Percentiles rank a stretch among this genome's conserved stretches.
Conservation (phyloP, 345 rosid genomes). For the Luvunga scandens region DNA sequence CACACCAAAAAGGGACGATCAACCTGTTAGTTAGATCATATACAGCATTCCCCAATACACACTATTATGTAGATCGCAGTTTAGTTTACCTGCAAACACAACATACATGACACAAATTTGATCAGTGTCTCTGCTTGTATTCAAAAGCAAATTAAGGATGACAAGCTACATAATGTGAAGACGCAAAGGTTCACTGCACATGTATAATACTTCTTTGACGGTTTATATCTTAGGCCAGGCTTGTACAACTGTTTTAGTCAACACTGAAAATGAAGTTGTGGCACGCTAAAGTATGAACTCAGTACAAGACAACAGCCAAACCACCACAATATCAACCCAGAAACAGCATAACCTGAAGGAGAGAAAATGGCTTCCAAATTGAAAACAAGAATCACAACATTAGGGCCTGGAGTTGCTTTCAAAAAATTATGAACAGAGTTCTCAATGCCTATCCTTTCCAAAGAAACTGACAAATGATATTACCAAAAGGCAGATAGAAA, state of each 20-base stretch:
- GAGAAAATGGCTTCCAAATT: not conserved
- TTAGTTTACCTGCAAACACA: conserved; percentile 27
- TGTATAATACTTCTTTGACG: not conserved
- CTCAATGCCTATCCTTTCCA: not conserved
- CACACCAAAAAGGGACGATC: conserved; percentile 25
- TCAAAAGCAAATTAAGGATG: not conserved
- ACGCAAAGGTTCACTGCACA: not conserved
- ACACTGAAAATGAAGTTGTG: not conserved
- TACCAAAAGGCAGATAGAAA: not conserved
- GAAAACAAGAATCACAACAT: not conserved
- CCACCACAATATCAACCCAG: not conserved
- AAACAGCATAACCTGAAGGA: not conserved
- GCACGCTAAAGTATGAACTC: not conserved
- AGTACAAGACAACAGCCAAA: not conserved
- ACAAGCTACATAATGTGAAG: not conserved
- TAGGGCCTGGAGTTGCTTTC: not conserved
- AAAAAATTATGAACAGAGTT: not conserved
- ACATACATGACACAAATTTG: not conserved
- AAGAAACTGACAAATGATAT: not conserved
- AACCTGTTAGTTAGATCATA: conserved; percentile 19
- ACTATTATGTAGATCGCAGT: conserved; percentile 14
- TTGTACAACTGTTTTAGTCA: not conserved
- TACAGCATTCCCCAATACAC: conserved; percentile 6
- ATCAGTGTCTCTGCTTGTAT: not conserved
- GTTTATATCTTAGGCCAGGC: not conserved